Evolutionary conservation across 2,329 filamentous ascomycete genomes (phyloP).

Genomic region (Arthroderma sp.): DNA sequence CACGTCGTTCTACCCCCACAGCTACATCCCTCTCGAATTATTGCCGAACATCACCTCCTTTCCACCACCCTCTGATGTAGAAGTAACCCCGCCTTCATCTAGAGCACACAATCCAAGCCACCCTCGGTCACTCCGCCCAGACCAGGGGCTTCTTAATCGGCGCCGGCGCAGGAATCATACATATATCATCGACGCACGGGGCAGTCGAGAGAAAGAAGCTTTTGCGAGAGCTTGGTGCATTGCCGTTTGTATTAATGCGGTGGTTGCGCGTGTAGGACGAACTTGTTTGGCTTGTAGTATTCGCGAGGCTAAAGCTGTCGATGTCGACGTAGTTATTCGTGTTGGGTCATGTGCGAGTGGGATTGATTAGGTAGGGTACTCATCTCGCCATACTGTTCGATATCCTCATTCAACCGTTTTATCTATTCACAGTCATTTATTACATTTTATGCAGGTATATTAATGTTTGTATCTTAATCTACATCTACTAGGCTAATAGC

Average conservation of each 20-base stretch:
- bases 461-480: too few species aligned
- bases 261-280: conserved; percentile 28
- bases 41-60: conserved; percentile 12
- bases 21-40: conserved; percentile 18
- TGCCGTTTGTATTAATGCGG: conserved; percentile 27
- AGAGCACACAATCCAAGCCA: too few species aligned
- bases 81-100: too few species aligned
- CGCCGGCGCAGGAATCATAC: conserved; percentile 7
- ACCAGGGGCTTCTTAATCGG: background rate
- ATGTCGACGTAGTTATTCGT: conserved; percentile 27
- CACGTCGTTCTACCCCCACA: conserved; percentile 20
- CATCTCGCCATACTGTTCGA: too few species aligned
- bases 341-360: conserved; percentile 15
- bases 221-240: conserved; percentile 34
- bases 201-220: conserved; percentile 23
- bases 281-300: conserved; percentile 30
- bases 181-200: conserved; percentile 25
- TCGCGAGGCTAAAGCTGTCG: conserved; percentile 28
- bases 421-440: too few species aligned
- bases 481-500: too few species aligned
- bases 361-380: background rate
- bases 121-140: too few species aligned
- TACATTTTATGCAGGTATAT: too few species aligned
- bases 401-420: too few species aligned
- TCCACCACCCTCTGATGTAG: background rate